A percentile compares a stretch with the other conserved stretches of the same genome.
phyloP scores from a whole-genome alignment of 2,329 filamentous ascomycete genomes.

The Tympanopsis confertula region DNA sequence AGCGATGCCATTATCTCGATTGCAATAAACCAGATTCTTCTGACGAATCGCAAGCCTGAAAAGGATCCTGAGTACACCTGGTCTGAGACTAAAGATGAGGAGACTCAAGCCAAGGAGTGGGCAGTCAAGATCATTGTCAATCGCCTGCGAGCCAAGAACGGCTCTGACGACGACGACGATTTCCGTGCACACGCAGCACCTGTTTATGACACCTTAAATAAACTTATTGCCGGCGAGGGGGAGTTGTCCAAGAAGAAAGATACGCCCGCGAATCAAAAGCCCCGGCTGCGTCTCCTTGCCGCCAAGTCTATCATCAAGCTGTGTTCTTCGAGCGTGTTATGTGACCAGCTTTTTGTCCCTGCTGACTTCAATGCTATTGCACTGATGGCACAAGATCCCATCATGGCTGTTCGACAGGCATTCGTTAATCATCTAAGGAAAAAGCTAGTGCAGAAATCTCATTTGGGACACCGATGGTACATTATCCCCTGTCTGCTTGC shows the following conservation, averaged over 20 bases:
- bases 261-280: slow-evolving; percentile 41
- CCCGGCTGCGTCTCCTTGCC: slow-evolving; percentile 43
- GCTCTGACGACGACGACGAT: slow-evolving; percentile 16
- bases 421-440: slow-evolving; percentile 50
- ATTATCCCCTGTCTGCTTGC: slow-evolving; percentile 49
- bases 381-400: slow-evolving; percentile 42
- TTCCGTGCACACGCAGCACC: slow-evolving; percentile 34
- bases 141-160: slow-evolving; percentile 36
- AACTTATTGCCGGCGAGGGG: slow-evolving; percentile 40
- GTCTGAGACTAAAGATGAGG: slow-evolving; percentile 37
- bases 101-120: slow-evolving; percentile 47
- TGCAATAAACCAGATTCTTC: slow-evolving; percentile 40
- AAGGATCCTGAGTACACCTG: slow-evolving; percentile 28
- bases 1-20: slow-evolving; percentile 44
- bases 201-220: slow-evolving; percentile 45
- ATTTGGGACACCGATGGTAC: slow-evolving; percentile 47
- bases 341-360: slow-evolving; percentile 37
- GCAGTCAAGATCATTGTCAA: slow-evolving; percentile 54
- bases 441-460: slow-evolving; percentile 10
- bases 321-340: slow-evolving; percentile 34
- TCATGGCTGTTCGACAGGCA: slow-evolving; percentile 36
- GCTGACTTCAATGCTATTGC: slow-evolving; percentile 44
- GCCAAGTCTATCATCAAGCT: slow-evolving; percentile 46
- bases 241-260: slow-evolving; percentile 40
- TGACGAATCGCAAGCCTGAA: slow-evolving; percentile 30